A percentile compares a stretch with the other conserved stretches of the same genome.
These are phyloP conservation scores for Coix lacrymajobi DNA, from an alignment of 176 grass and related monocot genomes.

Conservation along the genomic window DNA sequence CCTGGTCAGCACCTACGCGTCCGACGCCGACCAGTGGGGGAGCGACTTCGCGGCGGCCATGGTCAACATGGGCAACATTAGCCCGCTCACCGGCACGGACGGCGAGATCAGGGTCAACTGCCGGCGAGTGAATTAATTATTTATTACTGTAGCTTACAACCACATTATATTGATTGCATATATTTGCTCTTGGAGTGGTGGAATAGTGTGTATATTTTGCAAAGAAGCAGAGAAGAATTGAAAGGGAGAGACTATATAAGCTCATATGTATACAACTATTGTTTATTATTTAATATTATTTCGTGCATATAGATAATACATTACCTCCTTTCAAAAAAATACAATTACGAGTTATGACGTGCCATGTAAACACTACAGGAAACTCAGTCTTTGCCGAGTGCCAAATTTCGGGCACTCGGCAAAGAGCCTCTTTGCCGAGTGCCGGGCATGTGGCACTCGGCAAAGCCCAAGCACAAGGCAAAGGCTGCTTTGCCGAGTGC, in stretches of 20 bases:
- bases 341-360: no score
- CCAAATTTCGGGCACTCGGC: no score
- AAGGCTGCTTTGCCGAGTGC: no score
- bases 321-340: no score
- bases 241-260: background rate
- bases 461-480: no score
- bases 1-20: slow-evolving; percentile 22
- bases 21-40: background rate
- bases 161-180: background rate
- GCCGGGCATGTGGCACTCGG: no score
- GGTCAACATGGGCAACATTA: slow-evolving; percentile 36
- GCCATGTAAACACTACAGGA: no score
- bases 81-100: slow-evolving; percentile 28
- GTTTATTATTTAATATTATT: background rate
- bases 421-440: no score
- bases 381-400: no score
- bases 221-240: background rate
- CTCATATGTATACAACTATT: background rate
- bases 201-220: background rate
- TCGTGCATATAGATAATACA: background rate
- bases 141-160: no score
- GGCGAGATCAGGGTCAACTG: slow-evolving; percentile 55
- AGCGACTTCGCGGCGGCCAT: slow-evolving; percentile 46
- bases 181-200: background rate
- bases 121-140: slow-evolving; percentile 23